phyloP scores from a whole-genome alignment of 768 basidiomycete genomes.

The Trametes villosa region DNA sequence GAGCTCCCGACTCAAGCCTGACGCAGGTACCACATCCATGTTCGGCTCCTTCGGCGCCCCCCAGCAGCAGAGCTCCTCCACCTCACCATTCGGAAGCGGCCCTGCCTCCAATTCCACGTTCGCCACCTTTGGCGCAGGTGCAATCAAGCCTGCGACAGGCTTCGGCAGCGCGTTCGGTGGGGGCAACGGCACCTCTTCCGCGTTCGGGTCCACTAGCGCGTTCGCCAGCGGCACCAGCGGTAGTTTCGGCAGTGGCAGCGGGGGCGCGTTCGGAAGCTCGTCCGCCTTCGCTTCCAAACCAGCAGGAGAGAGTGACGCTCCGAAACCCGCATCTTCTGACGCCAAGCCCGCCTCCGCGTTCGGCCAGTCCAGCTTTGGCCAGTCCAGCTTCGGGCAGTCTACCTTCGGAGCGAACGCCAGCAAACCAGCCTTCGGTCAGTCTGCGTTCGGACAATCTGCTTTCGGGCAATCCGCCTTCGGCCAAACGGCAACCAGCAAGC shows the following conservation, averaged over 20 bases:
- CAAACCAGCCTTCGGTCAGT: constrained; percentile 19
- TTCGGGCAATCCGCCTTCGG: constrained; percentile 31
- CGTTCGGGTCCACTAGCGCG: constrained; percentile 15
- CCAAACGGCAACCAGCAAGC: constrained; percentile 24
- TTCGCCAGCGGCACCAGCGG: not conserved
- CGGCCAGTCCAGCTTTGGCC: constrained; percentile 22
- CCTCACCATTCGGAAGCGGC: constrained; percentile 21
- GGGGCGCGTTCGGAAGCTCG: constrained; percentile 2
- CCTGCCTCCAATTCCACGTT: constrained; percentile 17
- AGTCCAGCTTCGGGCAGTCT: constrained; percentile 30
- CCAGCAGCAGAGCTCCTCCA: constrained; percentile 13
- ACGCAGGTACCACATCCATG: constrained; percentile 22
- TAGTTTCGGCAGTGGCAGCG: not conserved
- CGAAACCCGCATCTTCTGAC: not conserved
- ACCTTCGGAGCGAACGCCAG: not conserved
- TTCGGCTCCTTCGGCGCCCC: constrained; percentile 31
- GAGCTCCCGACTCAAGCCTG: constrained; percentile 18
- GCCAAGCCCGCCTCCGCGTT: constrained; percentile 21
- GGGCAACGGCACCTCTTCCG: constrained; percentile 16
- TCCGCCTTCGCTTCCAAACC: constrained; percentile 9
- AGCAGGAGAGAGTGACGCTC: not conserved
- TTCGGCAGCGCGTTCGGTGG: constrained; percentile 38
- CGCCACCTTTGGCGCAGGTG: constrained; percentile 7
- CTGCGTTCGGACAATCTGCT: constrained; percentile 34
- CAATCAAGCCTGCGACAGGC: constrained; percentile 32